Evolutionary conservation across 2,329 filamentous ascomycete species (phyloP), one percentile per base, ranked within the genome.

Genomic region (Aspergillus sp.): DNA sequence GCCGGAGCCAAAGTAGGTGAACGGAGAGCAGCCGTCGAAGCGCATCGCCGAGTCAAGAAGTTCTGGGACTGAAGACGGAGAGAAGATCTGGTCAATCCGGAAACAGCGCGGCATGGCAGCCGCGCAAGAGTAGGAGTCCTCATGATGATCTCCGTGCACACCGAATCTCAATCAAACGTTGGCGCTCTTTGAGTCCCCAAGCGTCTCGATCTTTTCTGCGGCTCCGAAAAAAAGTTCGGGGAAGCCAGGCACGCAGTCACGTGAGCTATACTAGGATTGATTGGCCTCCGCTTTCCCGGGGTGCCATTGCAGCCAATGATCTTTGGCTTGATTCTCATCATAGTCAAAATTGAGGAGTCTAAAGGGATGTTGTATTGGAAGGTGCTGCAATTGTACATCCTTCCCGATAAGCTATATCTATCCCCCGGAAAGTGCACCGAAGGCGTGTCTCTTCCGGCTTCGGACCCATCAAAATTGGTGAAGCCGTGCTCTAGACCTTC

Each of bases 101-200:
- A 72, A 58, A 78, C 67, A 47, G 76, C 74, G 67, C 72, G 73
- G 71, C 70, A 67, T 57, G 74, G 73, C 64, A 77, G 67, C 72
- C 77, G 76, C 65, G 75, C 68, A 68, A 78, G 66, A 67, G 74
- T 70, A 75, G 74, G 74, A 64, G 70, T 73, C 72, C 77, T 75
- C 77, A 79, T 79, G 57, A 65, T 65, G 72, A 63, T 66, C 59
- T 65, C 69, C 66, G 64, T 65, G 66, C 67, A 64, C 62, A 65
- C 64, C 55, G 58, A 62, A 58, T 67, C 69, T 70, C 72, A 67
- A 64, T 66, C 61, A 59, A 69, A 63, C 47, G 47, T 47, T 65
- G 62, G 59, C 63, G 63, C 55, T 64, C 30, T 47, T 69, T 64
- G 60, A 65, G 60, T 58, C 63, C 64, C 60, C 59, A 64, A 65